These are phyloP conservation scores for Tagetes patula DNA, from an alignment of 129 eudicot genomes.

Conservation along the genomic window DNA sequence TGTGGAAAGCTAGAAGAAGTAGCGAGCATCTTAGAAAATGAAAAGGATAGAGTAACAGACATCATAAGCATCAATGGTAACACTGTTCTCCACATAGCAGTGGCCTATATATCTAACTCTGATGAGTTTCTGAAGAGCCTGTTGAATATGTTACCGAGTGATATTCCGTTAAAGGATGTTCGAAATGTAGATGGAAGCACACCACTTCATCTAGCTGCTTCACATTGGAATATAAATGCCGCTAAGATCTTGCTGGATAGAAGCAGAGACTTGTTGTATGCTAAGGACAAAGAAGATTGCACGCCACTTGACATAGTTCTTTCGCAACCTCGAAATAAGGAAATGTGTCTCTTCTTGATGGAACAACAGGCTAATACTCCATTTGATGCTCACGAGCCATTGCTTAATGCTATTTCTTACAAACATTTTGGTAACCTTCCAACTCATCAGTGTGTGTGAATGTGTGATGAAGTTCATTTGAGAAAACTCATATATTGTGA, in stretches of 20 bases:
- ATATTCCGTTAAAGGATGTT: neutral
- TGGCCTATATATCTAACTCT: neutral
- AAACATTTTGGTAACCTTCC: neutral
- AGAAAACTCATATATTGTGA: no score
- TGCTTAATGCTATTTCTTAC: conserved; percentile 4
- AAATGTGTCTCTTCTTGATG: neutral
- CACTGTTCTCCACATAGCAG: conserved; percentile 12
- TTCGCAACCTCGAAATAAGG: neutral
- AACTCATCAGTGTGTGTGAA: neutral
- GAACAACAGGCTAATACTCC: neutral
- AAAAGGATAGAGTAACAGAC: neutral
- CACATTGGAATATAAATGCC: neutral
- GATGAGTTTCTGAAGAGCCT: neutral
- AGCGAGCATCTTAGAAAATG: neutral
- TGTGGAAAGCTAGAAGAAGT: neutral
- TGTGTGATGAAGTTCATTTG: no score
- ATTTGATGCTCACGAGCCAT: neutral
- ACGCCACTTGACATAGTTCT: neutral
- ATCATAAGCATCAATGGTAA: neutral
- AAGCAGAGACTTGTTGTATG: neutral
- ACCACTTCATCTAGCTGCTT: neutral
- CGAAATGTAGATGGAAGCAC: conserved; percentile 8
- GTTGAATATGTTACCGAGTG: neutral
- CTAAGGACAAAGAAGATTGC: neutral
- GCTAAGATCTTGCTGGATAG: conserved; percentile 7